Conservation (phyloP, 345 rosid genomes). For the Kernera saxatilis region DNA sequence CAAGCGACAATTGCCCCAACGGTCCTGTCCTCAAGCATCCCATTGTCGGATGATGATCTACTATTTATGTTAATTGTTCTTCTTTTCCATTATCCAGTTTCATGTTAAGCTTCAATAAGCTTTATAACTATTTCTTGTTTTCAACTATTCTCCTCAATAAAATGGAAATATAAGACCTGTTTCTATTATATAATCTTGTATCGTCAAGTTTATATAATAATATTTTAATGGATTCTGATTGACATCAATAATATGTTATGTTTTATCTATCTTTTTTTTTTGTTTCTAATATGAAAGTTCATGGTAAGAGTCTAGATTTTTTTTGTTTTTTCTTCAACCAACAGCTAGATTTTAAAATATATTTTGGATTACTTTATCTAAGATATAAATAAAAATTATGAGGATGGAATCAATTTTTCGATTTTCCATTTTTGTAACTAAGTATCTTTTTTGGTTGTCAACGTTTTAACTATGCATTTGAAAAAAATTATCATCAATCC, state of each 20-base stretch:
- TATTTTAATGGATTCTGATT: too few species aligned
- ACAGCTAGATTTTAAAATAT: neutral
- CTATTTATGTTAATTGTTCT: neutral
- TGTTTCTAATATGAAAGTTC: too few species aligned
- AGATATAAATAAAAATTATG: neutral
- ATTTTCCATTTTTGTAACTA: too few species aligned
- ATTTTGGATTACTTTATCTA: neutral
- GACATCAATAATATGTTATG: too few species aligned
- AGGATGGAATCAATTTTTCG: too few species aligned
- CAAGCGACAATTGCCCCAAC: constrained; percentile 7
- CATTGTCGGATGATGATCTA: constrained; percentile 2
- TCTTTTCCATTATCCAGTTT: neutral
- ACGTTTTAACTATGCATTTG: too few species aligned
- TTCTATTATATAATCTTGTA: neutral
- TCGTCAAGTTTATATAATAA: neutral
- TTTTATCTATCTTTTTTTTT: too few species aligned
- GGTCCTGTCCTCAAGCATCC: constrained; percentile 19
- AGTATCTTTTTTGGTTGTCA: neutral
- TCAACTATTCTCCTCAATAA: neutral
- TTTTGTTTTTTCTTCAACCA: too few species aligned
- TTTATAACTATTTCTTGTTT: neutral
- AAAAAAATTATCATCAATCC: too few species aligned
- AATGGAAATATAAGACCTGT: neutral
- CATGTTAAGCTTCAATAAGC: neutral
- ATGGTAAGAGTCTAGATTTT: too few species aligned